phyloP scores from a whole-genome alignment of 495 filamentous ascomycete species.

The Xylaria grammica region DNA sequence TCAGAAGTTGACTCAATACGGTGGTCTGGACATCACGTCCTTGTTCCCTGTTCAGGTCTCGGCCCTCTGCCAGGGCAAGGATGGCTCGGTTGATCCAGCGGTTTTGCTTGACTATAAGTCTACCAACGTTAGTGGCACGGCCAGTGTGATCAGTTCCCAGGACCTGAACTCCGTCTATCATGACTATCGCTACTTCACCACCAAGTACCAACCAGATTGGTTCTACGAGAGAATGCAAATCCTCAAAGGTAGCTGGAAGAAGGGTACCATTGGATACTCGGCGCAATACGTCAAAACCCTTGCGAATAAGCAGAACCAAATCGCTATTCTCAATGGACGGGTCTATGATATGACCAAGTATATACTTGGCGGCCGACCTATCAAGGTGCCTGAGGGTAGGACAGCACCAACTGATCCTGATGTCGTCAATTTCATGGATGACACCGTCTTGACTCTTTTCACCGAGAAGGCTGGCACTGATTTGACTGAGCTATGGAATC shows the following conservation, averaged over 20 bases:
- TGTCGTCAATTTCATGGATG: slow-evolving; percentile 82
- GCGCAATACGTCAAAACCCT: slow-evolving; percentile 74
- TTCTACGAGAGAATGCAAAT: slow-evolving; percentile 82
- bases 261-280: slow-evolving; percentile 88
- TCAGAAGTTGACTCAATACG: slow-evolving; percentile 75
- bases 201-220: slow-evolving; percentile 87
- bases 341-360: slow-evolving; percentile 96
- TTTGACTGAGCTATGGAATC: slow-evolving; percentile 81
- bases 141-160: slow-evolving; percentile 63
- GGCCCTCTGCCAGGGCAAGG: slow-evolving; percentile 80
- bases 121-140: slow-evolving; percentile 73
- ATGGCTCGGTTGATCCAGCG: slow-evolving; percentile 63
- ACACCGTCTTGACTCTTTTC: slow-evolving; percentile 76
- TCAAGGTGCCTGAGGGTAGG: slow-evolving; percentile 59
- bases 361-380: slow-evolving; percentile 71
- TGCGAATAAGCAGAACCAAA: slow-evolving; percentile 64
- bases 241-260: slow-evolving; percentile 78
- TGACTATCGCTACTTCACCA: slow-evolving; percentile 86
- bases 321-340: slow-evolving; percentile 78
- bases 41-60: slow-evolving; percentile 96
- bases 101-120: slow-evolving; percentile 82
- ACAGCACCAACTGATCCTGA: slow-evolving; percentile 51
- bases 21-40: slow-evolving; percentile 80
- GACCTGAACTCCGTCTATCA: slow-evolving; percentile 84
- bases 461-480: slow-evolving; percentile 75